A percentile compares a stretch with the other conserved stretches of the same genome.
Conservation (phyloP, 2,329 filamentous ascomycete genomes). For the Claviceps spartinae region DNA sequence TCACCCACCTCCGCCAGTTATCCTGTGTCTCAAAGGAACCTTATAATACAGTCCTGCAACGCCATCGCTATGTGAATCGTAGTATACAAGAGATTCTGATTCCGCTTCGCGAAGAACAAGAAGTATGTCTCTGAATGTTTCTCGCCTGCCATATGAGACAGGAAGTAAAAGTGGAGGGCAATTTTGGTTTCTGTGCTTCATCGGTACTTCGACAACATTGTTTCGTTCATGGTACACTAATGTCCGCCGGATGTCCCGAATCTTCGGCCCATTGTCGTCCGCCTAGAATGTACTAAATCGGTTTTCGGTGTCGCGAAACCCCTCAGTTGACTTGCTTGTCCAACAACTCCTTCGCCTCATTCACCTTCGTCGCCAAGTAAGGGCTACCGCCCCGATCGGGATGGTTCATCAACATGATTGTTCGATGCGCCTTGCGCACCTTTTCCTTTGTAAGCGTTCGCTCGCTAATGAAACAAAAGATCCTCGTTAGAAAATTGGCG, state of each 20-base stretch:
- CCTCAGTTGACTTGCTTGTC: constrained; percentile 46
- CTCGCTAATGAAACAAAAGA: constrained; percentile 45
- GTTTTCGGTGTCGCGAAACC: background rate
- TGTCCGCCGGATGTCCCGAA: too few relatives aligned
- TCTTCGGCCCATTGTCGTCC: background rate
- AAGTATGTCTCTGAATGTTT: background rate
- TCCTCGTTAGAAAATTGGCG: background rate
- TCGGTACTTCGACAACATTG: too few relatives aligned
- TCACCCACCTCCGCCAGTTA: background rate
- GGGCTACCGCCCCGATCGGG: constrained; percentile 94
- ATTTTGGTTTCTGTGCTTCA: background rate
- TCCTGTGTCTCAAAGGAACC: constrained; percentile 1
- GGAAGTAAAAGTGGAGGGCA: background rate
- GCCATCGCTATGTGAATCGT: constrained; percentile 32
- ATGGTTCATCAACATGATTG: constrained; percentile 94
- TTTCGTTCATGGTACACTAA: too few relatives aligned
- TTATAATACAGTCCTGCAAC: constrained; percentile 16
- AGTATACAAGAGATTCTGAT: constrained; percentile 18
- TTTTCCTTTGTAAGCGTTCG: constrained; percentile 81
- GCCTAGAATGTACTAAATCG: background rate
- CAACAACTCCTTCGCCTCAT: constrained; percentile 92
- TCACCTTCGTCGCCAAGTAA: constrained; percentile 93
- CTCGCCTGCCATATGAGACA: background rate
- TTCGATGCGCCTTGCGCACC: constrained; percentile 87
- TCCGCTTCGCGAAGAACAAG: background rate